Conservation (phyloP, 2,329 filamentous ascomycete genomes). For the Diaporthe amygdali region DNA sequence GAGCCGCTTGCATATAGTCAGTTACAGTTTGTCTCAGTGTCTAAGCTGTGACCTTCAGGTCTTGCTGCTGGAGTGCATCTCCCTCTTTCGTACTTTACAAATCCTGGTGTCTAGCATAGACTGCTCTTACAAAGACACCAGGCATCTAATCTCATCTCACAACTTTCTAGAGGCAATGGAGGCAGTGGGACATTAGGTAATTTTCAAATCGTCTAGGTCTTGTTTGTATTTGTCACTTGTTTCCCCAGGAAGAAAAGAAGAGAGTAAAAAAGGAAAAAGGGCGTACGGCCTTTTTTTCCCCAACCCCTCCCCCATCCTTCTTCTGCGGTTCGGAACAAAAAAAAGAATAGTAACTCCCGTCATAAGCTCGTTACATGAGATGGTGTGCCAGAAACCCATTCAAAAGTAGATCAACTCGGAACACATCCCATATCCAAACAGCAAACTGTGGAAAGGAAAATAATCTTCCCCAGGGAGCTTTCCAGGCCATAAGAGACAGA, state of each 20-base stretch:
- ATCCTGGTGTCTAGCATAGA: too few relatives aligned
- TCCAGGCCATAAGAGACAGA: not conserved
- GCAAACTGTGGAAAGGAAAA: constrained; percentile 3
- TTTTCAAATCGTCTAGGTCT: constrained; percentile 24
- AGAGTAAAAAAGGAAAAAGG: constrained; percentile 15
- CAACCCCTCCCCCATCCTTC: not conserved
- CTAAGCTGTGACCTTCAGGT: too few relatives aligned
- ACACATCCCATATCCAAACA: constrained; percentile 14
- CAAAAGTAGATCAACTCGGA: not conserved
- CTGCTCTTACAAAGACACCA: too few relatives aligned
- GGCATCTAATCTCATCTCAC: not conserved
- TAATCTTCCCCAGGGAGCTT: not conserved
- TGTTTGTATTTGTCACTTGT: constrained; percentile 15
- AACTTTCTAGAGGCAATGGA: not conserved
- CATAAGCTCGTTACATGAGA: constrained; percentile 25
- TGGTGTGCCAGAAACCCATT: not conserved
- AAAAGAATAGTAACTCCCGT: constrained; percentile 14
- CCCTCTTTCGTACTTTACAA: too few relatives aligned
- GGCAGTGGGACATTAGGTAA: not conserved
- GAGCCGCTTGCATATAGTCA: not conserved
- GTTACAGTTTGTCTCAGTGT: too few relatives aligned
- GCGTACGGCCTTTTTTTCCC: constrained; percentile 21
- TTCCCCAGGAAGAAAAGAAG: constrained; percentile 19
- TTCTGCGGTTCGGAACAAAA: constrained; percentile 7
- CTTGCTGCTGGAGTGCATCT: too few relatives aligned